Base-by-base conservation (phyloP, 805 yeast genomes). In the Candida patagonica region DNA sequence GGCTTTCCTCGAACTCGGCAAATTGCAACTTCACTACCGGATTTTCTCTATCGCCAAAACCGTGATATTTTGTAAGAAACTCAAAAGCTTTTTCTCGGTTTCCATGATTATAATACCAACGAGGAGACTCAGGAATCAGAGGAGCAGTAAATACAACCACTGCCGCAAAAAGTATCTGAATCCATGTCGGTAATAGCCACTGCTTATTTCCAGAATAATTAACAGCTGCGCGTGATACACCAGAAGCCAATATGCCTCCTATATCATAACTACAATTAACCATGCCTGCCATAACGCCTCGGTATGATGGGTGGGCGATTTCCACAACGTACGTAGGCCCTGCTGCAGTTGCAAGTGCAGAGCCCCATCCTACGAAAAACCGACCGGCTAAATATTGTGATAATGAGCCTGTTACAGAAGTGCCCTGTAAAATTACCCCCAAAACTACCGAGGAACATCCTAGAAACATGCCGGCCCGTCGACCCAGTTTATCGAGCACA, bases 271-370 rank as follows among this genome's bases (percentile, higher is more conserved):
- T 38, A 15, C 44, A 30, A 26, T 47, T 46, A 24, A 45, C 40
- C 12, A 40, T 16, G 12, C 46, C 53, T n/a, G 53, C 42, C 26
- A 49, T 16, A 8, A 42, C 41, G 20, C 51, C 53, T 36, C 49
- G 39, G 34, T 45, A 42, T n/a, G 46, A 41, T 29, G 48, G 48
- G 30, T 44, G 48, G 9, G 50, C 40, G 13, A 46, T 35, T 16
- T 46, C 46, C 15, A 44, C 48, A 27, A 43, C 38, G 24, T 45
- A 45, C 16, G 42, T 29, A 2, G 49, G 46, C 7, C 40, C 46
- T 5, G 49, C 46, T 10, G 46, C 25, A 2, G 17, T 32, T 17
- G 46, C 41, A 15, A 45, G 7, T 8, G 36, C 29, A 17, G 37
- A 29, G 17, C 49, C 49, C 32, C 43, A 43, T 8, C 49, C 49